Percentiles rank a stretch among this genome's conserved stretches.
phyloP scores from a whole-genome alignment of 176 grass and related monocot species.

The Zoysia japonica region DNA sequence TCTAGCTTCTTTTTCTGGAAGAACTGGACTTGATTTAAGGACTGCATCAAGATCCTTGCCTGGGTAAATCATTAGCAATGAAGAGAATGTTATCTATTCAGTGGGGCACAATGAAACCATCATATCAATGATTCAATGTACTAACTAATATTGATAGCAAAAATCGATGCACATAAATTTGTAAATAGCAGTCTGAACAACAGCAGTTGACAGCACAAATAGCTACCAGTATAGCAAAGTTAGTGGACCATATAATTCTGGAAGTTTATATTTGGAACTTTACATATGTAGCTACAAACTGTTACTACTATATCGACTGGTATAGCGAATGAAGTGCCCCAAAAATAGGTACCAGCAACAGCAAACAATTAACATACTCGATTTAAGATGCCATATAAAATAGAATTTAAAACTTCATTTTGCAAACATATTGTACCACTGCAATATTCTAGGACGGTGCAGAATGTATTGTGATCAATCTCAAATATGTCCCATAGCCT shows the following conservation, averaged over 20 bases:
- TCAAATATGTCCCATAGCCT: slow-evolving; percentile 98
- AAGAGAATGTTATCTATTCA: slow-evolving; percentile 29
- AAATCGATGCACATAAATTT: background rate
- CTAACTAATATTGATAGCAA: background rate
- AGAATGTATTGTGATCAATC: slow-evolving; percentile 98
- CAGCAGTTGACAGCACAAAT: background rate
- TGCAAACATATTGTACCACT: slow-evolving; percentile 65
- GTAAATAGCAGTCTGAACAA: background rate
- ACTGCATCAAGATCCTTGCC: slow-evolving; percentile 99
- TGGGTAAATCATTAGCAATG: slow-evolving; percentile 48
- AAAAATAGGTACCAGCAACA: background rate
- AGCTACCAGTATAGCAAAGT: background rate
- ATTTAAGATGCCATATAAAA: slow-evolving; percentile 28
- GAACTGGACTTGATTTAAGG: slow-evolving; percentile 90
- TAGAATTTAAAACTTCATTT: slow-evolving; percentile 6
- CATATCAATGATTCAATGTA: background rate
- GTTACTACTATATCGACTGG: too few relatives aligned
- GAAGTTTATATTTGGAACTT: background rate
- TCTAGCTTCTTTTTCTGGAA: slow-evolving; percentile 98
- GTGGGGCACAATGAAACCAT: background rate
- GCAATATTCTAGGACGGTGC: slow-evolving; percentile 96
- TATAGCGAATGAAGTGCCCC: background rate
- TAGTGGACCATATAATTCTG: background rate
- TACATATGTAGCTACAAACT: background rate
- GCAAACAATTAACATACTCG: background rate